Base-by-base conservation (phyloP, 2,329 filamentous ascomycete genomes). In the Coniochaeta hoffmannii region DNA sequence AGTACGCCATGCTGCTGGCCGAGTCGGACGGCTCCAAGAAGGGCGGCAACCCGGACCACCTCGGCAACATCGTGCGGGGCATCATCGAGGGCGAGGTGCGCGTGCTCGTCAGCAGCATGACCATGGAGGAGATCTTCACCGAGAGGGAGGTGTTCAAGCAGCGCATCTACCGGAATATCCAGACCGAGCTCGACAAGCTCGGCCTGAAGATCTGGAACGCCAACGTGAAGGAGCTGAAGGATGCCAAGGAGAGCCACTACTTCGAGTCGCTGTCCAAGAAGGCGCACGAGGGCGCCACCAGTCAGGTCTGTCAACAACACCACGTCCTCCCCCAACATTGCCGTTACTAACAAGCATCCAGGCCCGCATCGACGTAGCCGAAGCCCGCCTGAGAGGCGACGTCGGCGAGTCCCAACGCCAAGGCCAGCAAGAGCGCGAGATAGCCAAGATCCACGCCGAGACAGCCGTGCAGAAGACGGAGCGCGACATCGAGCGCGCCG, bases 31-130 rank as follows among this genome's bases (percentile, higher is more conserved):
- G 64, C 35, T 73, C 73, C 2, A 73, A 75, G 62, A 74, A 65
- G 36, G 68, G 67, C 35, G 61, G 68, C 30, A 68, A 72, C 14
- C 72, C 70, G 34, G 71, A 72, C 15, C 64, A 73, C 70, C 85
- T 94, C 15, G 87, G 88, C 65, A 88, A 88, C 62, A 95, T 95
- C 59, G 87, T 95, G 70, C 93, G 90, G 70, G 90, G 89, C 58
- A 91, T 95, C 68, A 94, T 95, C 62, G 89, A 95, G 69, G 90
- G 90, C 59, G 90, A 95, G 70, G 92, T 88, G 1, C 82, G 90
- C 57, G 87, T 90, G 6, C 83, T 95, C 54, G 88, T 95, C 41
- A 89, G 86, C 0, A 86, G 83, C 62, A 93, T 95, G 88, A 92
- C 89, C n/a, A 93, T 94, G 88, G 89, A 93, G 67, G 89, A 94